Base-by-base conservation (phyloP, 2,329 filamentous ascomycete species). In the Fusarium sp. region DNA sequence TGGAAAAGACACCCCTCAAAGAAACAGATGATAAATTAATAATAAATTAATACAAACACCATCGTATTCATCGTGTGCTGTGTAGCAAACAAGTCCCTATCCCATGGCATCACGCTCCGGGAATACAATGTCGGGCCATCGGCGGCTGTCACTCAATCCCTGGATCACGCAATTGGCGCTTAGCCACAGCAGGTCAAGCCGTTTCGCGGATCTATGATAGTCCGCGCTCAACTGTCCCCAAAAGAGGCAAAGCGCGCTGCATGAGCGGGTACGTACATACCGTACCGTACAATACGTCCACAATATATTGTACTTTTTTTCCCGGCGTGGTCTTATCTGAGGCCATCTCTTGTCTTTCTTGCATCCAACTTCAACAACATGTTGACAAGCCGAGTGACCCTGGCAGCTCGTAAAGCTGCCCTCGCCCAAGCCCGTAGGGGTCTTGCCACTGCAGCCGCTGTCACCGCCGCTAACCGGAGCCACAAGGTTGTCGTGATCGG, bases 401-500 rank as follows among this genome's bases (percentile, higher is more conserved):
- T 62, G 19, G 67, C 54, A 29, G 58, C 57, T 29, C 59, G 65
- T 39, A 15, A 43, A 29, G 58, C 58, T 9, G 53, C 50, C 23
- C 8, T 41, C 7, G 14, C 43, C 15, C 56, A 60, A 9, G n/a
- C 32, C 15, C 42, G 50, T 7, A 15, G 50, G 6, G 43, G 64
- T 17, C 39, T 67, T 27, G 48, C 61, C 17, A 65, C 61, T 25
- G 61, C 53, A 9, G 61, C 61, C 2, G 44, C 60, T 2, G 60
- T 63, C 19, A 19, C 19, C 1, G 13, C 60, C 4, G 66, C 72
- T 14, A 69, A 53, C 13, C 46, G 61, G n/a, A 68, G 47, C 62
- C 88, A 91, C 78, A 87, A 82, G 68, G 79, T 91, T 14, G 85
- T 90, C 11, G 81, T 91, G 3, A 78, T 91, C 25, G 88, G 88